Evolutionary conservation across 768 basidiomycete genomes (phyloP).

Genomic region (Suillus cothurnatus): DNA sequence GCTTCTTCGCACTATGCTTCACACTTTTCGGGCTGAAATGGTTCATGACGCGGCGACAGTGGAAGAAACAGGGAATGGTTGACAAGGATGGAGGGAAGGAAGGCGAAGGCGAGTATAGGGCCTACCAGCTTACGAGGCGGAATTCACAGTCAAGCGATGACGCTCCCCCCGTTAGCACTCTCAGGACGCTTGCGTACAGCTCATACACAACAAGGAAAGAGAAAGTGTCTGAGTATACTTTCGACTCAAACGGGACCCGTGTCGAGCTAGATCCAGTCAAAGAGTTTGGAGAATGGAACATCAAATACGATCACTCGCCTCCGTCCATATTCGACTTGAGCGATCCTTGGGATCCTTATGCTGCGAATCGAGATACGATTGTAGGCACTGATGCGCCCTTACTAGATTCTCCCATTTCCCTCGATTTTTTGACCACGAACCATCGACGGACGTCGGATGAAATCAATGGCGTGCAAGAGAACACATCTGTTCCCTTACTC

Average conservation of each 20-base stretch:
- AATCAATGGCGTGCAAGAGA: slow-evolving; percentile 11
- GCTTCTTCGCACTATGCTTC: slow-evolving; percentile 59
- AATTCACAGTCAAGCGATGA: slow-evolving; percentile 28
- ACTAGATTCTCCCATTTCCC: slow-evolving; percentile 18
- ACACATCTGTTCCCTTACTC: slow-evolving; percentile 35
- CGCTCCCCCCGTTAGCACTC: slow-evolving; percentile 40
- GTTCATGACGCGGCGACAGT: slow-evolving; percentile 45
- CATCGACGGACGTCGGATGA: slow-evolving; percentile 7
- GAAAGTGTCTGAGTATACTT: slow-evolving; percentile 34
- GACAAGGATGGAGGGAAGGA: slow-evolving; percentile 18
- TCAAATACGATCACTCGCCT: slow-evolving; percentile 5
- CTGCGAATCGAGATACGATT: slow-evolving; percentile 31
- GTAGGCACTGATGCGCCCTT: slow-evolving; percentile 26
- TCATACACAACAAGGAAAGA: slow-evolving; percentile 41
- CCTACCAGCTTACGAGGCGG: slow-evolving; percentile 40
- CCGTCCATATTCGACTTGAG: slow-evolving; percentile 12
- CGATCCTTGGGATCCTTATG: slow-evolving; percentile 28
- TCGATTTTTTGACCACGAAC: slow-evolving; percentile 12
- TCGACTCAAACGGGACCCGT: slow-evolving; percentile 33
- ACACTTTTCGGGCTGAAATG: slow-evolving; percentile 57
- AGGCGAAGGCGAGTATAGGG: slow-evolving; percentile 16
- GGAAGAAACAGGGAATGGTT: slow-evolving; percentile 20
- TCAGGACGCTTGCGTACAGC: slow-evolving; percentile 41
- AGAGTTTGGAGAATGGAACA: slow-evolving; percentile 17
- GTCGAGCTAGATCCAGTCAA: slow-evolving; percentile 16